Base-by-base conservation (phyloP, 345 rosid genomes). In the Stellera chamaejasme region DNA sequence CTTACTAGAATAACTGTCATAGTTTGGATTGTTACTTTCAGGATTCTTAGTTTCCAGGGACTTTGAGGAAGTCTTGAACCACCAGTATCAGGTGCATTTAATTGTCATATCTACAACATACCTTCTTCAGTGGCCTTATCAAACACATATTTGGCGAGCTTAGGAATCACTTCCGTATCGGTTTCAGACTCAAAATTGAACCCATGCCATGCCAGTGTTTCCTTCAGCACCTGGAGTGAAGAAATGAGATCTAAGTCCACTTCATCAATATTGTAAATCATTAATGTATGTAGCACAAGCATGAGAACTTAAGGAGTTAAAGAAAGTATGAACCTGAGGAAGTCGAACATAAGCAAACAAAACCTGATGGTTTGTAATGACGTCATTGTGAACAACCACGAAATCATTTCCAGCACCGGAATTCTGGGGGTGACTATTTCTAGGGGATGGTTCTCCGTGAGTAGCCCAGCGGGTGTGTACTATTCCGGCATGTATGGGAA, bases 391-490 rank as follows among this genome's bases (percentile, higher is more conserved):
- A 60, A 86, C 96, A 14, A 92, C 96, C 81, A 92, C 58, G 51
- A 92, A 92, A 36, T 88, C 98, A 70, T 92, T 79, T 54, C 78
- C 95, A 66, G 71, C 59, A 65, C 95, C 96, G 11, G 96, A 85
- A 2, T 82, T 55, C 72, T 92, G 96, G 49, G 96, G 98, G 74
- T 92, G 98, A 69, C 96, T 75, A 58, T 92, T 92, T 74, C 87
- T 78, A 11, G 96, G 81, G 68, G 97, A 79, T 47, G 98, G 98
- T 62, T 85, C 96, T 43, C 98, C 96, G 67, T 92, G 98, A 47
- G 98, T 92, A 23, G 98, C 96, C 98, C 97, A 92, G 14, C 98
- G 75, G 0, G 96, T 92, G 68, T 92, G 98, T 9, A 96, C 98
- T 72, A 92, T 88, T n/a, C 96, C 93, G 50, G 93, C 98, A 74